A percentile compares a stretch with the other conserved stretches of the same genome.
Conservation (phyloP, 352 stramenopile genomes). For the Phytophthora litchii region DNA sequence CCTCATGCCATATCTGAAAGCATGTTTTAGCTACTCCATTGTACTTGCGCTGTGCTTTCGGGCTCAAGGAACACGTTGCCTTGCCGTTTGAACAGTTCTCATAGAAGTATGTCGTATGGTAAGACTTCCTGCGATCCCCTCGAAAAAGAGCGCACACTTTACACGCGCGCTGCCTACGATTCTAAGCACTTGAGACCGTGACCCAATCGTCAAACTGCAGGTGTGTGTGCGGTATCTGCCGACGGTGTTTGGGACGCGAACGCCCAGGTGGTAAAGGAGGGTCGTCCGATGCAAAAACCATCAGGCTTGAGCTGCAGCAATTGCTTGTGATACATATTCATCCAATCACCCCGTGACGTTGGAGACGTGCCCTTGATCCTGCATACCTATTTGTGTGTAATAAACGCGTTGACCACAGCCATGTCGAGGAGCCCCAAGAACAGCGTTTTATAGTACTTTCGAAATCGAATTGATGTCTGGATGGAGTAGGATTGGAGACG, state of each 20-base stretch:
- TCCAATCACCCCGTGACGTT: not conserved
- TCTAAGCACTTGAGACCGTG: not conserved
- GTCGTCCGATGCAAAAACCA: not conserved
- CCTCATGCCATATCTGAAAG: conserved; percentile 2
- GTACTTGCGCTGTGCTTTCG: not conserved
- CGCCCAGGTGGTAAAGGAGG: not conserved
- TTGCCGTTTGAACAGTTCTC: not conserved
- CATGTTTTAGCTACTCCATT: not conserved
- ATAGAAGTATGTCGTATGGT: conserved; percentile 3
- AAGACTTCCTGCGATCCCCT: conserved; percentile 1
- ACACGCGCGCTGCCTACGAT: not conserved
- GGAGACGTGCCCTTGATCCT: not conserved
- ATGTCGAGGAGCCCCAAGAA: conserved; percentile 4
- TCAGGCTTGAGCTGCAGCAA: conserved; percentile 1
- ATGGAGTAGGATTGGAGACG: conserved; percentile 4
- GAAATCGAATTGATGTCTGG: conserved; percentile 4
- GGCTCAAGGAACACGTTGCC: conserved; percentile 1
- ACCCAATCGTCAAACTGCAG: conserved; percentile 10
- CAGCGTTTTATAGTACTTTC: conserved; percentile 8
- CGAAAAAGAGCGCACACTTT: conserved; percentile 6
- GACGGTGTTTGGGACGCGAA: not conserved
- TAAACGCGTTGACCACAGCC: not conserved
- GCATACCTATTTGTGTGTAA: conserved; percentile 3
- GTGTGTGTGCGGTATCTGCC: not conserved
- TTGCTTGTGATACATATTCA: not conserved